Percentiles rank a stretch among this genome's conserved stretches.
Evolutionary conservation across 2,329 filamentous ascomycete genomes (phyloP).

Genomic region (Phialemoniopsis sp.): DNA sequence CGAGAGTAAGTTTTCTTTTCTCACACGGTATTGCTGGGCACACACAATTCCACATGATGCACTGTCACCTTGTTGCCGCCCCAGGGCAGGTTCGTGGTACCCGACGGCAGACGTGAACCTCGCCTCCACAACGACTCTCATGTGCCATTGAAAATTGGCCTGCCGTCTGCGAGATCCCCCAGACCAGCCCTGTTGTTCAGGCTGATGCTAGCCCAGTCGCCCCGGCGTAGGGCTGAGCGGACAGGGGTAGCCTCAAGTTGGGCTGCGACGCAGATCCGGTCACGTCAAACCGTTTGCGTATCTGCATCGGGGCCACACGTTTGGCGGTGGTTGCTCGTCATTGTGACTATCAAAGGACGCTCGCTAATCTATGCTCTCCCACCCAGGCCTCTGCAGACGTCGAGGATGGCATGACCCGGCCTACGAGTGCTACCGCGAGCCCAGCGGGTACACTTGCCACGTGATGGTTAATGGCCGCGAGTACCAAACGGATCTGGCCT

Average conservation of each 20-base stretch:
- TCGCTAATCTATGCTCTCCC: constrained; percentile 12
- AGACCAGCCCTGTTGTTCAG: background rate
- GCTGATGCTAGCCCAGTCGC: constrained; percentile 1
- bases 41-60: no score
- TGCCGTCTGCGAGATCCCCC: no score
- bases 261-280: constrained; percentile 27
- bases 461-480: constrained; percentile 95
- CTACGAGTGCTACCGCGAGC: constrained; percentile 77
- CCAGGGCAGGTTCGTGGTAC: no score
- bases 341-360: constrained; percentile 1
- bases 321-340: no score
- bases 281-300: constrained; percentile 13
- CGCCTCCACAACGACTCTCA: background rate
- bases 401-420: constrained; percentile 89
- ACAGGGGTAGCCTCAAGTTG: constrained; percentile 15
- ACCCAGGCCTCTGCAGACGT: constrained; percentile 83
- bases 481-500: constrained; percentile 86
- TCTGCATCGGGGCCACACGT: no score
- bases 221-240: constrained; percentile 20
- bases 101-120: no score
- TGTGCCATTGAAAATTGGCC: background rate
- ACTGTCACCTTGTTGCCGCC: no score
- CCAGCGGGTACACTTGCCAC: constrained; percentile 78
- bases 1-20: constrained; percentile 58
- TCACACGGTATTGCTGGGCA: background rate